Evolutionary conservation across 2,329 filamentous ascomycete genomes (phyloP), one percentile per base, ranked within the genome.

Genomic region (Neophaeococcomyces mojaviensis): DNA sequence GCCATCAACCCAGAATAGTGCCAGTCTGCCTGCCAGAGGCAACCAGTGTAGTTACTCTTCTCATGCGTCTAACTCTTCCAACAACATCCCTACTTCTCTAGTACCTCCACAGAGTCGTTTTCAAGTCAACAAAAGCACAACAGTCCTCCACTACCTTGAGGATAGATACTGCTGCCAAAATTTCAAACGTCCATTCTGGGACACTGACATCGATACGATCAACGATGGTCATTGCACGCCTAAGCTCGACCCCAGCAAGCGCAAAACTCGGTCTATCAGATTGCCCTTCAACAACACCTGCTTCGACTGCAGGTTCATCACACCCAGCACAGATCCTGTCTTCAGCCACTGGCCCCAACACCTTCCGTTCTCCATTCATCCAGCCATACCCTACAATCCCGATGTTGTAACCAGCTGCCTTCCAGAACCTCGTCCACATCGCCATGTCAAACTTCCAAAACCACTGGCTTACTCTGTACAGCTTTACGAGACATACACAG

Each of bases 401-500:
- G 16, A 18, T 26, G 4, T 5, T n/a, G 18, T 15, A 22, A 22
- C 26, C 4, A 10, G 10, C 5, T 28, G 5, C 24, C 10, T 28
- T 10, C 24, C 24, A 6, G 10, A 28, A 5, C 8, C 15, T 13
- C 3, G 4, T 26, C 12, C 18, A 31, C 26, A 4, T 16, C n/a
- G n/a, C 9, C 28, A 20, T 24, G 20, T 30, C 20, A 30, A 7
- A 7, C 28, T 16, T 42, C 13, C 19, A 35, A n/a, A 13, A 22
- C 33, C 32, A 24, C 16, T n/a, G 3, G 33, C 43, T 46, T 33
- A 46, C 36, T 39, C 43, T 7, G 39, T 39, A 33, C 36, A 46
- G 43, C 34, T 46, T 20, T 46, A 46, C 26, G 43, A 46, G 15
- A 31, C 36, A 4, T 33, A 24, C 18, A 24, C 32, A 4, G 15